phyloP scores from a whole-genome alignment of 2,329 filamentous ascomycete genomes.

The Penicillium sclerotigenum region DNA sequence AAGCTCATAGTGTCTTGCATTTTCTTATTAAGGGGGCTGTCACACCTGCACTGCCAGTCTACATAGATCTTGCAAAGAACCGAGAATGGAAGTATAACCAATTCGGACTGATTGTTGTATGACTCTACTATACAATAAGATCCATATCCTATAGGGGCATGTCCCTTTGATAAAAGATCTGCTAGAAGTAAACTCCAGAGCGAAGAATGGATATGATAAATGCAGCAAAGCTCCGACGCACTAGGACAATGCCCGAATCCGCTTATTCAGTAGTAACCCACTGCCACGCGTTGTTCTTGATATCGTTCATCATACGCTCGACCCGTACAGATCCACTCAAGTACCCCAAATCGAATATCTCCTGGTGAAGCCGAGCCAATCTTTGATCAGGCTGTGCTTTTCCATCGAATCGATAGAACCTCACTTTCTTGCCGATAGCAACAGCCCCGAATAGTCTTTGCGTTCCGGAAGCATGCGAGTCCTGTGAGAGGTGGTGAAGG shows the following conservation, averaged over 20 bases:
- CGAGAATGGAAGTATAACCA: no score
- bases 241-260: neutral
- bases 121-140: no score
- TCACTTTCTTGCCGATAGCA: neutral
- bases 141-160: no score
- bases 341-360: neutral
- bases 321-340: neutral
- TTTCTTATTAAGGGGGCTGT: neutral
- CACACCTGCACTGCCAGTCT: neutral
- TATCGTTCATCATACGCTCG: neutral
- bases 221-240: no score
- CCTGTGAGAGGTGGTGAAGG: neutral
- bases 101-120: neutral
- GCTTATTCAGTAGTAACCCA: neutral
- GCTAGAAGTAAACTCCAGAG: no score
- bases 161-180: no score
- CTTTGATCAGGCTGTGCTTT: neutral
- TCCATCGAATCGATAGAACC: neutral
- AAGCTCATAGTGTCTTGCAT: neutral
- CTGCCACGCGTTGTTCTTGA: neutral
- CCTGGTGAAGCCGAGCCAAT: neutral
- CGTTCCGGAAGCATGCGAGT: neutral
- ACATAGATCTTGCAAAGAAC: neutral
- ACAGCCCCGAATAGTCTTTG: neutral
- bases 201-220: no score